Conservation (phyloP, 1,139 yeast genomes). For the Suzukiozyma palmioleophila region DNA sequence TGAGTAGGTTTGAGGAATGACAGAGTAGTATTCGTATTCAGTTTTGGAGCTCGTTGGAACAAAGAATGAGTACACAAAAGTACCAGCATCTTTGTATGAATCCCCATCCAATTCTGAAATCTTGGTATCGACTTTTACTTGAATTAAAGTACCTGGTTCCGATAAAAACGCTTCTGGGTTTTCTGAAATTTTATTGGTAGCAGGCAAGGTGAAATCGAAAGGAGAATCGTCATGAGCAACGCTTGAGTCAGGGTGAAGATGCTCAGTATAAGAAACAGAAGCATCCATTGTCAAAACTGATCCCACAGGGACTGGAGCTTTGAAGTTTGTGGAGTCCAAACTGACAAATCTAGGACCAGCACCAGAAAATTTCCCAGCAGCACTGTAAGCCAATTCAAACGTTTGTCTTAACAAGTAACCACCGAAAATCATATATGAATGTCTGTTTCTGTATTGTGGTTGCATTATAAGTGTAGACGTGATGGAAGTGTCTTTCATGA, state of each 20-base stretch:
- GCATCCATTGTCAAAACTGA: conserved; percentile 80
- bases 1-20: conserved; percentile 79
- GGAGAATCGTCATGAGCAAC: conserved; percentile 34
- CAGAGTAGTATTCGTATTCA: conserved; percentile 51
- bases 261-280: conserved; percentile 79
- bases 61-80: conserved; percentile 83
- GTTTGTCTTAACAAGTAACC: conserved; percentile 89
- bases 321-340: conserved; percentile 84
- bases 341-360: conserved; percentile 86
- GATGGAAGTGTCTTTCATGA: conserved; percentile 69
- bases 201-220: conserved; percentile 48
- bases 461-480: conserved; percentile 85
- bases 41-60: conserved; percentile 55
- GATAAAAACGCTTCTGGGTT: conserved; percentile 59
- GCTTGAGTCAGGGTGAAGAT: conserved; percentile 41
- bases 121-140: conserved; percentile 80
- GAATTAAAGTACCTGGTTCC: conserved; percentile 83
- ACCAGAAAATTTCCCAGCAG: conserved; percentile 82
- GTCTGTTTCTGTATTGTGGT: conserved; percentile 93
- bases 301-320: conserved; percentile 94
- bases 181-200: conserved; percentile 50
- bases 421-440: conserved; percentile 91
- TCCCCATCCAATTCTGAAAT: conserved; percentile 65
- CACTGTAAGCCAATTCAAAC: conserved; percentile 87
- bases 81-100: conserved; percentile 68